Evolutionary conservation across 2,329 filamentous ascomycete species (phyloP).

Genomic region (Aspergillus sp.): DNA sequence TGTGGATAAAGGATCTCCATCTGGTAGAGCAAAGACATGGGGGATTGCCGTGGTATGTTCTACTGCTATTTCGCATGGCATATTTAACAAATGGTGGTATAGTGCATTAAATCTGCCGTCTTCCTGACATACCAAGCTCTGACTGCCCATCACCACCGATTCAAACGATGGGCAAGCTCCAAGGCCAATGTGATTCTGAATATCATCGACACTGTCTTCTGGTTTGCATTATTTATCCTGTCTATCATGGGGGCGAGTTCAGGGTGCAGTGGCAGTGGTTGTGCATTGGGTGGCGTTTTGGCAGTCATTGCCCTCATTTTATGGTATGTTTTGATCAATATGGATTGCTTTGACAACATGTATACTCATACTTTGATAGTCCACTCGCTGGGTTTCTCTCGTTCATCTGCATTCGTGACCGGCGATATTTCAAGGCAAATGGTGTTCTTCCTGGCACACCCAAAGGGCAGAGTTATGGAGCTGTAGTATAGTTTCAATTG

Average conservation of each 20-base stretch:
- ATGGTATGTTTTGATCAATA: slow-evolving; percentile 14
- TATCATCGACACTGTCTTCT: slow-evolving; percentile 20
- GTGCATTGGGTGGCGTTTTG: slow-evolving; percentile 14
- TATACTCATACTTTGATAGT: no score
- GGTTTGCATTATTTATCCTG: slow-evolving; percentile 20
- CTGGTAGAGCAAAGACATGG: slow-evolving; percentile 14
- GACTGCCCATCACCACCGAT: slow-evolving; percentile 10
- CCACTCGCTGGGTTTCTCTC: no score
- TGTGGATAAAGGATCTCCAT: slow-evolving; percentile 12
- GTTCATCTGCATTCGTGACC: no score
- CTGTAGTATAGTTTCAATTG: no score
- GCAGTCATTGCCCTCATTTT: slow-evolving; percentile 9
- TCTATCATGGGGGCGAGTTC: slow-evolving; percentile 12
- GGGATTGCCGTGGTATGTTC: slow-evolving; percentile 13
- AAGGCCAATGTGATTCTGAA: slow-evolving; percentile 17
- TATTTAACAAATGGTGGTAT: no score
- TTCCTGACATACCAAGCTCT: slow-evolving; percentile 18
- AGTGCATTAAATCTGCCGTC: slow-evolving; percentile 18
- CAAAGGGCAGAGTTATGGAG: no score
- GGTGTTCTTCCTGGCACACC: no score
- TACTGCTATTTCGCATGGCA: background rate
- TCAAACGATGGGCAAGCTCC: slow-evolving; percentile 17
- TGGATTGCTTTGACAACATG: no score
- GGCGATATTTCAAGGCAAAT: no score
- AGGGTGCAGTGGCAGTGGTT: slow-evolving; percentile 8